Base-by-base conservation (phyloP, 306 rosid genomes). In the Lathyrus tuberosus region DNA sequence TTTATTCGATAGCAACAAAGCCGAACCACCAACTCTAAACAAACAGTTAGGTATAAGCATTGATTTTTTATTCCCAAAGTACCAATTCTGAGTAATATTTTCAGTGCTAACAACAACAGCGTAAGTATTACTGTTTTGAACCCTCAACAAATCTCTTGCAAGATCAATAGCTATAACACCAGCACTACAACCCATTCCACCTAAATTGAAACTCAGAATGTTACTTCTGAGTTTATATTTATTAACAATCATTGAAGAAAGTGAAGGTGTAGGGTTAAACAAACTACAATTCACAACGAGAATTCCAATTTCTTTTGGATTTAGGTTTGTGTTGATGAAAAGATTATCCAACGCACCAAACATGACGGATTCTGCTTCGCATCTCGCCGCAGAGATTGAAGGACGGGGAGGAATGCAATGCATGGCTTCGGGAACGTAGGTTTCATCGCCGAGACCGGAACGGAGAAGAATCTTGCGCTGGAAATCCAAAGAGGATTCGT, bases 141-240 rank as follows among this genome's bases (percentile, higher is more conserved):
- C 72, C 31, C 77, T 88, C 42, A 89, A 71, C 90, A 89, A 72
- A 18, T 89, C 92, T 49, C 80, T 86, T 0, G 90, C 92, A 10
- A 89, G 78, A 85, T 86, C 92, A 56, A 89, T 15, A 0, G 92
- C 92, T 51, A 84, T 86, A 30, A 89, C 84, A 5, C 96, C 86
- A 10, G 96, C 88, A 62, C 96, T 89, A 35, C 96, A 89, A n/a
- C 96, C 92, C 96, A 89, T 89, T 0, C 96, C 95, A 3, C 88
- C 96, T 4, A 89, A 52, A 56, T 86, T 89, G 35, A 79, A 84
- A 46, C 86, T 86, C 38, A 58, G 79, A 5, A 86, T 64, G 6
- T 89, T 82, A 10, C 86, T 78, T 65, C 86, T 74, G n/a, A 83
- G 18, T 37, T 86, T 86, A 16, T 86, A 86, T 67, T 76, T 86